Conservation (phyloP, 2,329 filamentous ascomycete species). For the Cytospora piceae region DNA sequence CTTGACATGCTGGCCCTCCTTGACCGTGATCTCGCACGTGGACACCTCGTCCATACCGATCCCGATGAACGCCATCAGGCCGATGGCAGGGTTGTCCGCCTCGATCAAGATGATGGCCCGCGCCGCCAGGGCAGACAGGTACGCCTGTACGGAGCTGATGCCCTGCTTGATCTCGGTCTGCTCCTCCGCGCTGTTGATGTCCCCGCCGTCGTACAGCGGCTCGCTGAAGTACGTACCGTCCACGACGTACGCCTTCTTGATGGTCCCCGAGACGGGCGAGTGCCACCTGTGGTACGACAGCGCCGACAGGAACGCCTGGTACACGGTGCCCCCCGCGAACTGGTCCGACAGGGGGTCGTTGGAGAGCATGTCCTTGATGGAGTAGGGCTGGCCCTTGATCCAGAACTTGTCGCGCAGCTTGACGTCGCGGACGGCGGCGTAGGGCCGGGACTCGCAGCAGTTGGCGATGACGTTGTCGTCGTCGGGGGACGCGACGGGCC, state of each 20-base stretch:
- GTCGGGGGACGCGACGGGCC: slow-evolving; percentile 61
- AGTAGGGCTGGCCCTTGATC: slow-evolving; percentile 72
- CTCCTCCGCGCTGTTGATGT: slow-evolving; percentile 41
- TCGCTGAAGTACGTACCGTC: slow-evolving; percentile 73
- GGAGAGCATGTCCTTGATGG: slow-evolving; percentile 64
- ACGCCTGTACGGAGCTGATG: slow-evolving; percentile 62
- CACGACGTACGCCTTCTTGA: slow-evolving; percentile 57
- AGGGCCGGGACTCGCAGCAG: slow-evolving; percentile 66
- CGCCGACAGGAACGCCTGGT: slow-evolving; percentile 71
- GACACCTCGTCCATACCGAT: slow-evolving; percentile 80
- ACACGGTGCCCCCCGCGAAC: slow-evolving; percentile 68
- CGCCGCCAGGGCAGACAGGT: slow-evolving; percentile 69
- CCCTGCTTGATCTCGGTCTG: slow-evolving; percentile 38
- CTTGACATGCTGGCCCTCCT: slow-evolving; percentile 64
- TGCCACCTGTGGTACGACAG: slow-evolving; percentile 76
- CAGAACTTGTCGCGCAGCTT: slow-evolving; percentile 66
- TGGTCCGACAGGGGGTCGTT: slow-evolving; percentile 55
- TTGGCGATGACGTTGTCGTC: slow-evolving; percentile 61
- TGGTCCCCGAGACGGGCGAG: slow-evolving; percentile 64
- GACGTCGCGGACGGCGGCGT: slow-evolving; percentile 53
- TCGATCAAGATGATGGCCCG: slow-evolving; percentile 61
- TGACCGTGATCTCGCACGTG: slow-evolving; percentile 72
- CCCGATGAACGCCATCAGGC: slow-evolving; percentile 70
- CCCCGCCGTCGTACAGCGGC: slow-evolving; percentile 44
- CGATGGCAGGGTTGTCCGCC: slow-evolving; percentile 59